Base-by-base conservation (phyloP, 192 early-diverging fungal species). In the Obelidium mucronatum region DNA sequence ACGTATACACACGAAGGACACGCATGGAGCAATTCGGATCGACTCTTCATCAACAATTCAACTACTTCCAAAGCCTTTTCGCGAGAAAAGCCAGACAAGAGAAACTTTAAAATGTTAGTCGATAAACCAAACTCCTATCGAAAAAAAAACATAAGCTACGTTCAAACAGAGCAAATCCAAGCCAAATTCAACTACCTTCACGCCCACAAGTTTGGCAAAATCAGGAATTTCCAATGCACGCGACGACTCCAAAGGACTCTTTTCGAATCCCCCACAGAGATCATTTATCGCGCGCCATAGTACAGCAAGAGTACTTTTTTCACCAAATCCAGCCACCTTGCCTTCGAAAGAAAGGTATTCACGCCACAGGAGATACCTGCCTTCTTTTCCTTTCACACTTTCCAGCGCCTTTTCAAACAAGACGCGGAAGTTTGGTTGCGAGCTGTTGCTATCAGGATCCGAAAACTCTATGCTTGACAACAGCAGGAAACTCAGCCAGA, bases 401-500 rank as follows among this genome's bases (percentile, higher is more conserved):
- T 69, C 48, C 42, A 69, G 33, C 8, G 67, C 40, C 15, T 52
- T 6, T 24, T 69, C 67, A 24, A 69, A 69, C 6, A 53, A 11
- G 26, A 22, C 13, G 1, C 67, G 67, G 19, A 53, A 19, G 67
- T 53, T 53, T 39, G 22, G 22, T 30, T 24, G 19, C n/a, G 17
- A 15, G 31, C n/a, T 22, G 1, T 13, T 0, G 3, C 11, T 15
- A 22, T n/a, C n/a, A 1, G 67, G n/a, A 30, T 69, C 48, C 13
- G 24, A 30, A n/a, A 69, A 53, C 30, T 53, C 33, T 15, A 65
- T 65, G 37, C 63, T 69, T 53, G 17, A 24, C 31, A 69, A 51
- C 1, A 69, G 30, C 13, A 69, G 33, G 34, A 26, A 69, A 53
- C 53, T 69, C 11, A 69, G 42, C 67, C 67, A 69, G 19, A 69